phyloP scores from a whole-genome alignment of 371 early-diverging fungal genomes.

The Choanephora cucurbitarum region DNA sequence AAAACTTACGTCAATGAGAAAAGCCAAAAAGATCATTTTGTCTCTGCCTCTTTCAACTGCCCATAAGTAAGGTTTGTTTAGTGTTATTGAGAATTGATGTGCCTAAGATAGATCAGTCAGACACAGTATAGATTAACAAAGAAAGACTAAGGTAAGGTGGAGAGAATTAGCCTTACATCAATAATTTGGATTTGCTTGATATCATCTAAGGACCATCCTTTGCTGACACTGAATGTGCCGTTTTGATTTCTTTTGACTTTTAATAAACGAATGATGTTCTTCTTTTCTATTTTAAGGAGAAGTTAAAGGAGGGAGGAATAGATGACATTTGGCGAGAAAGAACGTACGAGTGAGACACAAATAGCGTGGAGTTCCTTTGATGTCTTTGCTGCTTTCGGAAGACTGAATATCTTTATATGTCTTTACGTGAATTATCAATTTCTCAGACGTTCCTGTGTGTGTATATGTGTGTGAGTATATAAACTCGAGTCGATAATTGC shows the following conservation, averaged over 20 bases:
- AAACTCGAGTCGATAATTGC: no score
- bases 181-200: conserved; percentile 55
- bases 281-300: conserved; percentile 35
- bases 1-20: conserved; percentile 45
- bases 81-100: conserved; percentile 47
- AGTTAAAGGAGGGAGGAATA: no score
- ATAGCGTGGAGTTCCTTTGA: conserved; percentile 53
- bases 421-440: conserved; percentile 47
- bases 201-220: conserved; percentile 62
- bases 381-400: conserved; percentile 29
- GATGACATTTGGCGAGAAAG: no score
- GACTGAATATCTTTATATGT: conserved; percentile 54
- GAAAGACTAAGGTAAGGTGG: neutral
- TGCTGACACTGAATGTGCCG: conserved; percentile 58
- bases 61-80: conserved; percentile 56
- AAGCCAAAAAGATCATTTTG: conserved; percentile 49
- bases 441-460: conserved; percentile 31
- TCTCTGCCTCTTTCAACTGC: conserved; percentile 50
- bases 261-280: conserved; percentile 52
- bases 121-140: neutral
- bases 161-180: conserved; percentile 49
- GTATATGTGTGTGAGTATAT: no score
- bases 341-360: conserved; percentile 53
- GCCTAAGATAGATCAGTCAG: conserved; percentile 26
- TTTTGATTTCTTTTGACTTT: conserved; percentile 60